These are phyloP conservation scores for Talaromyces sp. DNA, from an alignment of 2,329 filamentous ascomycete genomes.

Conservation along the genomic window DNA sequence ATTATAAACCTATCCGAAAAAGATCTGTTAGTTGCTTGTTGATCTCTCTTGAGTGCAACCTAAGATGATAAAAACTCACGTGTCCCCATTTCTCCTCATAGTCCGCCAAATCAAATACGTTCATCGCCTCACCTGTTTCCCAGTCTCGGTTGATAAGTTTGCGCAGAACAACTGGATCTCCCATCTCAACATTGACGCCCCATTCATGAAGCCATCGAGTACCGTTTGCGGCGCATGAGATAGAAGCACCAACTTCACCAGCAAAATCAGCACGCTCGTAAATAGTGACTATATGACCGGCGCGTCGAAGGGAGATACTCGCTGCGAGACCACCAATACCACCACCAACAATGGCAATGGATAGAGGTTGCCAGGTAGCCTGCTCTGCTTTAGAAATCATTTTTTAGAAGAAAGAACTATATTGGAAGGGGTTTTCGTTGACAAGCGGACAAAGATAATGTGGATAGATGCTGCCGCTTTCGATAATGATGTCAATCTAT, in stretches of 20 bases:
- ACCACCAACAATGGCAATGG: constrained; percentile 48
- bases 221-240: constrained; percentile 67
- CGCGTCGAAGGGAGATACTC: constrained; percentile 51
- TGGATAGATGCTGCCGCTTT: neutral
- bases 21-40: neutral
- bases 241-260: constrained; percentile 65
- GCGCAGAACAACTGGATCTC: constrained; percentile 62
- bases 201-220: constrained; percentile 68
- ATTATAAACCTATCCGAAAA: constrained; percentile 48
- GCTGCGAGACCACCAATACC: constrained; percentile 54
- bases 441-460: neutral
- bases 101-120: constrained; percentile 61
- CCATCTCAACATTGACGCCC: constrained; percentile 61
- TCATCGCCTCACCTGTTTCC: constrained; percentile 64
- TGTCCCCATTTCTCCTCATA: constrained; percentile 65
- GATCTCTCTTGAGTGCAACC: neutral
- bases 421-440: neutral
- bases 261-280: constrained; percentile 65
- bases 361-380: constrained; percentile 44
- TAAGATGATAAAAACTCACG: constrained; percentile 22
- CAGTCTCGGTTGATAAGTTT: constrained; percentile 68
- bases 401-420: neutral
- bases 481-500: neutral
- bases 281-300: constrained; percentile 57
- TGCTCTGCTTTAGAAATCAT: constrained; percentile 17